Evolutionary conservation across 2,329 filamentous ascomycete species (phyloP), one percentile per base, ranked within the genome.

Genomic region (Didymella pinodella): DNA sequence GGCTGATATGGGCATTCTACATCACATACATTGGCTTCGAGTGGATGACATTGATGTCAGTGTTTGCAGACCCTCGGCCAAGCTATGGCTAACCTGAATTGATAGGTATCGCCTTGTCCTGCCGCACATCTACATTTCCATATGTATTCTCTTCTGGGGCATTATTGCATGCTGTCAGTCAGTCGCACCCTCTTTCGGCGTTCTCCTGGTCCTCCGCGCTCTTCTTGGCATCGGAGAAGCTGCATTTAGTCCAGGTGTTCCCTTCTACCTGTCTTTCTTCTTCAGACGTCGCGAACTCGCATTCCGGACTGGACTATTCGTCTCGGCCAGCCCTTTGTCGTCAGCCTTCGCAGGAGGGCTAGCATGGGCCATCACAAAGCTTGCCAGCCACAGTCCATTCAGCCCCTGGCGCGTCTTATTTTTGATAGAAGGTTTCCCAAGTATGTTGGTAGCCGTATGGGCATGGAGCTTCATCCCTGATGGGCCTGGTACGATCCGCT

Each of bases 321-420:
- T 97, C 53, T 93, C 91, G 0, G 93, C 86, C 0, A 85, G 85
- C 7, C 85, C 86, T 0, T 73, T 88, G 32, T 86, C 86, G 32
- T 84, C 84, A 8, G 85, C 83, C 2, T 88, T 95, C 64, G 93
- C 93, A 0, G 91, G 91, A 38, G 89, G 85, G 8, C 81, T 97
- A 4, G 92, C 93, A 7, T 92, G 90, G 88, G 71, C 88, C 22
- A 94, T 97, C 62, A 85, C 93, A 49, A 87, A 86, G 67, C 69
- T 92, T 14, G 91, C 87, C 49, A 79, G 85, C 47, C 71, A 82
- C 60, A 81, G 85, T 1, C 90, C 90, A 16, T 88, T 96, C 48
- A 90, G 91, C 0, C 87, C 90, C 4, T 96, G 93, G 93, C 85
- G 93, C n/a, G 83, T 93, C 2, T 82, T 96, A 28, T 96, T 96